These are phyloP conservation scores for Sporisorium scitamineum DNA, from an alignment of 1,284 basidiomycete species.

Conservation along the genomic window DNA sequence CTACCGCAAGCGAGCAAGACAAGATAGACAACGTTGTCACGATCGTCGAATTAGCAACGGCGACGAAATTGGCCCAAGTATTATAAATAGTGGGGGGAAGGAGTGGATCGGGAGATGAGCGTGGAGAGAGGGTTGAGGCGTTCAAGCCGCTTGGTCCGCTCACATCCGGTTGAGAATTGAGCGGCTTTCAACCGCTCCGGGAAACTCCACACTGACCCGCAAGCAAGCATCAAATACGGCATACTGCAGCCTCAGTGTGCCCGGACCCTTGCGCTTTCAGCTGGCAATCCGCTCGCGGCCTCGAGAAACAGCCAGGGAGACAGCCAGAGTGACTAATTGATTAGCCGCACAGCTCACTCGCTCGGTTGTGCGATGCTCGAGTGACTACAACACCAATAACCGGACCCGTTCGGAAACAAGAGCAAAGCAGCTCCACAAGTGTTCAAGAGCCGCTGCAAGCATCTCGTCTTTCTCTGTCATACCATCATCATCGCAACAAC, in stretches of 20 bases:
- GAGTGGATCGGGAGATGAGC: constrained; percentile 10
- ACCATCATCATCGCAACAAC: constrained; percentile 8
- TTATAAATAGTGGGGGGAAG: neutral
- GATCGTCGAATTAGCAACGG: neutral
- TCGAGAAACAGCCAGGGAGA: neutral
- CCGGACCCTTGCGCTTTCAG: constrained; percentile 24
- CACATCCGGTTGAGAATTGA: constrained; percentile 13
- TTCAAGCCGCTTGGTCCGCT: constrained; percentile 33
- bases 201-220: constrained; percentile 24
- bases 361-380: constrained; percentile 2
- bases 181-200: constrained; percentile 37
- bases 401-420: constrained; percentile 28
- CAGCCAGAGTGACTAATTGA: constrained; percentile 20
- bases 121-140: constrained; percentile 15
- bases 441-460: neutral
- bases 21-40: neutral
- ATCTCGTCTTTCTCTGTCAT: neutral
- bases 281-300: constrained; percentile 6
- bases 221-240: constrained; percentile 8
- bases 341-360: constrained; percentile 20
- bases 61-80: neutral
- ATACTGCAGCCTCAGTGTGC: constrained; percentile 1
- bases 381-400: neutral
- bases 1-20: neutral
- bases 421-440: neutral